phyloP scores from a whole-genome alignment of 2,329 filamentous ascomycete species.

The Sclerotinia glacialis region DNA sequence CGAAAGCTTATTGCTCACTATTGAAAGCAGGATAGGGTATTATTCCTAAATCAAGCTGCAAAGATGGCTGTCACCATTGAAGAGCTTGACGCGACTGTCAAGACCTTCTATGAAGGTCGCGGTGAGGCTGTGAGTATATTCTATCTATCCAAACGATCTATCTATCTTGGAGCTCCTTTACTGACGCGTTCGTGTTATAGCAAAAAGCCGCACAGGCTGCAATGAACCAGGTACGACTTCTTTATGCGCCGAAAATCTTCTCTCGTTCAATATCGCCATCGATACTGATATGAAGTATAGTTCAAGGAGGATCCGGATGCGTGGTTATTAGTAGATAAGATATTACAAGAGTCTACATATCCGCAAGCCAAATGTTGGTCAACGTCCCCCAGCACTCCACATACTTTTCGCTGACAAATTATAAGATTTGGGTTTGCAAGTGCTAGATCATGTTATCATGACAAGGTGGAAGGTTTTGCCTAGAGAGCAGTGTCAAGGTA shows the following conservation, averaged over 20 bases:
- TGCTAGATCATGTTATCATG: conserved; percentile 97
- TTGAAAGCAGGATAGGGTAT: conserved; percentile 31
- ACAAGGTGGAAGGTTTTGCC: conserved; percentile 98
- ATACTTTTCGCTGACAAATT: conserved; percentile 30
- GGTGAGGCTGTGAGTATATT: conserved; percentile 74
- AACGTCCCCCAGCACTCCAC: conserved; percentile 1
- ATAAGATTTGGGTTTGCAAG: conserved; percentile 86
- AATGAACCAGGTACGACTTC: conserved; percentile 75
- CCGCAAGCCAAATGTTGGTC: conserved; percentile 91
- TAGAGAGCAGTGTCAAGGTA: conserved; percentile 91
- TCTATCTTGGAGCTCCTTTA: conserved; percentile 27
- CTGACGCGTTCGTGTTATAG: conserved; percentile 53
- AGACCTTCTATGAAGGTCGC: conserved; percentile 94
- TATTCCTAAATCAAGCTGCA: conserved; percentile 37
- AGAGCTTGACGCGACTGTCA: conserved; percentile 95
- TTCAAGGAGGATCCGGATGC: conserved; percentile 99
- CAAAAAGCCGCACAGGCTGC: conserved; percentile 95
- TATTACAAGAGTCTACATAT: conserved; percentile 88
- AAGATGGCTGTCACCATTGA: conserved; percentile 73
- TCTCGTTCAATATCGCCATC: conserved; percentile 14
- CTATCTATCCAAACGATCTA: conserved; percentile 11
- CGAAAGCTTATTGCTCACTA: conserved; percentile 25
- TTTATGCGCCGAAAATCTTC: conserved; percentile 28
- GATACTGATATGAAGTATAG: conserved; percentile 47
- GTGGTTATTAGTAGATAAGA: conserved; percentile 96